Base-by-base conservation (phyloP, 2,329 filamentous ascomycete genomes). In the Fusarium setosum region DNA sequence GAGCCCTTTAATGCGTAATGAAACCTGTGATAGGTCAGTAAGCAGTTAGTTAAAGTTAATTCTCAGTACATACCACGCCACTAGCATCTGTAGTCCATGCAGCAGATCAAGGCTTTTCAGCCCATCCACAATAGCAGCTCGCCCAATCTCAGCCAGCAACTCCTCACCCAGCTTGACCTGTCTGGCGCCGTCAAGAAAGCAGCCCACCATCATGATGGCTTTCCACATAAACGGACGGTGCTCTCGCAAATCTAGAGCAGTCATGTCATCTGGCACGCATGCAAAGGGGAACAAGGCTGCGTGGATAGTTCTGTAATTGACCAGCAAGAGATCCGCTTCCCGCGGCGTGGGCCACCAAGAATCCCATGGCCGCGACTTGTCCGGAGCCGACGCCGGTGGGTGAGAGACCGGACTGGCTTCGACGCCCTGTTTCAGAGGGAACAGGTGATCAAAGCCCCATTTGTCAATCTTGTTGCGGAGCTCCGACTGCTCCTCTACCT, bases 1-100 rank as follows among this genome's bases (percentile, higher is more conserved):
- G 82, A 81, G 63, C 81, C 83, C 67, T 81, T 83, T 45, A 85
- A 72, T 34, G 78, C 81, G 67, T 82, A 82, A 59, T 84, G 80
- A 55, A 79, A 83, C 80, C 81, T 82, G 45, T 10, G 38, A n/a
- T 21, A 31, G 20, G 56, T 71, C 23, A 72, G 71, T 29, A 40
- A 7, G 17, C n/a, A 37, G 5, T 31, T n/a, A 21, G 26, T 21
- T 12, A 17, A 9, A 21, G 49, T 21, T 24, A 29, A 24, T n/a
- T 6, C 47, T 21, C 12, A n/a, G 5, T n/a, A 72, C 76, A 53
- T 65, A 84, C 83, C 83, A 86, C 9, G 78, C 76, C 18, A 85
- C 69, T 13, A 84, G 53, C 13, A 86, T 64, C 70, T 82, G 75
- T 51, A 85, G 58, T 1, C 76, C 81, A 65, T 85, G 82, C 15